phyloP scores from a whole-genome alignment of 2,329 filamentous ascomycete genomes.

The Sporothrix curviconia region DNA sequence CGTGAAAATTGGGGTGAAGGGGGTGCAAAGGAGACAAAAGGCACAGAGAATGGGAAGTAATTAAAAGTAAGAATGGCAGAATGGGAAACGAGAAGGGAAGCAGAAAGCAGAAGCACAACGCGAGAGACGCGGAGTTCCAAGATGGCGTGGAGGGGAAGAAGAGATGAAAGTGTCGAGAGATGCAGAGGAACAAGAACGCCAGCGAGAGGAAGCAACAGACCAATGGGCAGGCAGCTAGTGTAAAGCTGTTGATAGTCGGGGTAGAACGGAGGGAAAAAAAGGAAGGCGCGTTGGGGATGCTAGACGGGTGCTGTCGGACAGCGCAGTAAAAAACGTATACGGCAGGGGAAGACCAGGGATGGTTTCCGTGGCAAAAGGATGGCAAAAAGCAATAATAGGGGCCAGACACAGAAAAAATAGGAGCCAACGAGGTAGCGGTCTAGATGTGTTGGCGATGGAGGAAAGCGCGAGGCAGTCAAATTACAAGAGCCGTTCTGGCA shows the following conservation, averaged over 20 bases:
- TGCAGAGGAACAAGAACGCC: neutral
- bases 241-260: constrained; percentile 16
- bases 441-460: neutral
- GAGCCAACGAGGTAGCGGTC: neutral
- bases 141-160: neutral
- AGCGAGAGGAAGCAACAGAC: neutral
- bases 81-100: neutral
- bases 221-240: neutral
- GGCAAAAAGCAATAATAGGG: neutral
- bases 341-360: neutral
- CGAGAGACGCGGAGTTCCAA: neutral
- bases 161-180: constrained; percentile 5
- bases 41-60: neutral
- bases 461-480: neutral
- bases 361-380: constrained; percentile 4
- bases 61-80: constrained; percentile 5
- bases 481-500: neutral
- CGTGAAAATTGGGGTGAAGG: neutral
- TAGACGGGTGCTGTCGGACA: neutral
- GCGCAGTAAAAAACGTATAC: neutral
- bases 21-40: neutral
- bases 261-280: constrained; percentile 13
- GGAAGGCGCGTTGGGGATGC: constrained; percentile 14
- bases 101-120: neutral
- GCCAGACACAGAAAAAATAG: neutral